Percentiles rank a stretch among this genome's conserved stretches.
phyloP scores from a whole-genome alignment of 2,329 filamentous ascomycete species.

The Trichoderma pleuroti region DNA sequence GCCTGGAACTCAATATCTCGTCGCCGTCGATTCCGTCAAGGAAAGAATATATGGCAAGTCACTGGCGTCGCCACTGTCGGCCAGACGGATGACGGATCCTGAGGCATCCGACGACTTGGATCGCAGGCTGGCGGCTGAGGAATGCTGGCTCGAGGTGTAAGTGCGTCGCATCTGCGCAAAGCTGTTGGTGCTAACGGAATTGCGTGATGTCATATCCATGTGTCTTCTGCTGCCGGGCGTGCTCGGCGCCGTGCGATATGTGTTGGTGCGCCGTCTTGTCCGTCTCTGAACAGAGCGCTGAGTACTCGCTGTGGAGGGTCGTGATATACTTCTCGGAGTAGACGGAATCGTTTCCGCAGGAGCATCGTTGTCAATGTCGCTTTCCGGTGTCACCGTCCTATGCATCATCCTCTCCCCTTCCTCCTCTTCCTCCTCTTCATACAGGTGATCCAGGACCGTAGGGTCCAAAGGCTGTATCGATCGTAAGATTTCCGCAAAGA shows the following conservation, averaged over 20 bases:
- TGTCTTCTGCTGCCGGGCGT: constrained; percentile 45
- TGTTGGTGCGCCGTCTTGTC: constrained; percentile 39
- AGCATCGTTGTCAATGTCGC: constrained; percentile 46
- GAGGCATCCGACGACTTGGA: constrained; percentile 37
- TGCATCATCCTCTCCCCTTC: background rate
- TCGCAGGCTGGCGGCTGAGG: constrained; percentile 40
- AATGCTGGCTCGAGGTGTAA: constrained; percentile 38
- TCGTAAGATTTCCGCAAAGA: constrained; percentile 77
- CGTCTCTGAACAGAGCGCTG: constrained; percentile 36
- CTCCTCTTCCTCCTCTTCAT: constrained; percentile 25
- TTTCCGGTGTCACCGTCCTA: constrained; percentile 31
- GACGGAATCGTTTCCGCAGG: constrained; percentile 42
- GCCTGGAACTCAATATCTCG: constrained; percentile 18
- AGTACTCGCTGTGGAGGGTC: constrained; percentile 31
- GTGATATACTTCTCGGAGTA: constrained; percentile 35
- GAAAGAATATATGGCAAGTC: constrained; percentile 39
- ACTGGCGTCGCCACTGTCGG: constrained; percentile 35
- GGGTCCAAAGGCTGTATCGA: constrained; percentile 66
- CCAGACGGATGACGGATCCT: constrained; percentile 48
- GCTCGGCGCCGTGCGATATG: constrained; percentile 53
- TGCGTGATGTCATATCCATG: constrained; percentile 35
- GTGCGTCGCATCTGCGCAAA: constrained; percentile 43
- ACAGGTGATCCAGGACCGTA: constrained; percentile 41
- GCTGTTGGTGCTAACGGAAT: constrained; percentile 34
- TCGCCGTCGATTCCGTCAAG: constrained; percentile 32